These are phyloP conservation scores for Stellera chamaejasme DNA, from an alignment of 345 rosid genomes.

Conservation along the genomic window DNA sequence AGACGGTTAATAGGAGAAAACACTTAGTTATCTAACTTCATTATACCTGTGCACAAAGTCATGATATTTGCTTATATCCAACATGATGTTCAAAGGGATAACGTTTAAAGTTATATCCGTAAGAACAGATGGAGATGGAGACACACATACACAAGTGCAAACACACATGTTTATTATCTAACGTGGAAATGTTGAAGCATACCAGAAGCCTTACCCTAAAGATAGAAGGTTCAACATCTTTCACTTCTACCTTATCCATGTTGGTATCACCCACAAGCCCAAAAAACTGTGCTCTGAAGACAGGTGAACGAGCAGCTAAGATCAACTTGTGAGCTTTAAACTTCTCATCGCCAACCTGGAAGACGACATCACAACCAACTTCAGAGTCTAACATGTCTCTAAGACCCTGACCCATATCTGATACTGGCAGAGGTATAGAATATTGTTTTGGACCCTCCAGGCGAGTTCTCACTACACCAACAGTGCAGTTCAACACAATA, in stretches of 20 bases:
- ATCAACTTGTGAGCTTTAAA: slow-evolving; percentile 82
- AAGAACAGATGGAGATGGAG: too few relatives aligned
- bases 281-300: slow-evolving; percentile 86
- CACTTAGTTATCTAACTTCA: neutral
- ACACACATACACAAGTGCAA: too few relatives aligned
- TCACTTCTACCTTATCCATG: slow-evolving; percentile 39
- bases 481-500: slow-evolving; percentile 77
- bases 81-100: too few relatives aligned
- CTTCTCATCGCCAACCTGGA: slow-evolving; percentile 69
- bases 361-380: slow-evolving; percentile 64
- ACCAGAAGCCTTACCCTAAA: slow-evolving; percentile 55
- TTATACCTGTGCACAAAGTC: neutral
- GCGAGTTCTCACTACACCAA: slow-evolving; percentile 81
- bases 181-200: neutral
- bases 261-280: slow-evolving; percentile 77
- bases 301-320: slow-evolving; percentile 91
- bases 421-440: slow-evolving; percentile 48
- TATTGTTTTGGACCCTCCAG: slow-evolving; percentile 63
- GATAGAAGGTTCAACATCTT: slow-evolving; percentile 76
- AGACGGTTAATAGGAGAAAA: neutral
- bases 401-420: slow-evolving; percentile 71
- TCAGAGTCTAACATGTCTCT: slow-evolving; percentile 68
- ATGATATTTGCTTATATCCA: neutral
- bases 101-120: too few relatives aligned
- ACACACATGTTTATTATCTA: too few relatives aligned